phyloP scores from a whole-genome alignment of 2,329 filamentous ascomycete species.

The Eutypa lata region DNA sequence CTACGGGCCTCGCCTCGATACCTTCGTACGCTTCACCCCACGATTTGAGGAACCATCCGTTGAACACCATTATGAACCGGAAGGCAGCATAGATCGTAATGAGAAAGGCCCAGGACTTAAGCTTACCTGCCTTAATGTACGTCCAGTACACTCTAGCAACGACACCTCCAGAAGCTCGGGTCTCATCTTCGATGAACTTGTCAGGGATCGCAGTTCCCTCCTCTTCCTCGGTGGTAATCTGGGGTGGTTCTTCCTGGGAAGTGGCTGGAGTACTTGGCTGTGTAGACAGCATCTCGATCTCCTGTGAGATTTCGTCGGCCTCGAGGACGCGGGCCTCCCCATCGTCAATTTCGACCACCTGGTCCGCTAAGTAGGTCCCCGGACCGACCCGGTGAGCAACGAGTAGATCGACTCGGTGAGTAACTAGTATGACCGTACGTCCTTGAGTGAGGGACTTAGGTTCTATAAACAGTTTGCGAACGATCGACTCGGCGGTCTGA shows the following conservation, averaged over 20 bases:
- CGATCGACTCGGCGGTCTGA: slow-evolving; percentile 56
- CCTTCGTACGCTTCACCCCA: slow-evolving; percentile 76
- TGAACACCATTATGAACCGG: slow-evolving; percentile 61
- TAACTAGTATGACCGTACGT: slow-evolving; percentile 75
- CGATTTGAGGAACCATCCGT: slow-evolving; percentile 79
- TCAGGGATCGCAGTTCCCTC: slow-evolving; percentile 56
- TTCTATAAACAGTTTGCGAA: slow-evolving; percentile 60
- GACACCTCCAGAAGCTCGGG: slow-evolving; percentile 71
- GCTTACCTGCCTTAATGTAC: slow-evolving; percentile 77
- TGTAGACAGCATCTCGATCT: slow-evolving; percentile 30
- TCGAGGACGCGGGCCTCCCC: slow-evolving; percentile 53
- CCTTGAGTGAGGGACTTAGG: slow-evolving; percentile 57
- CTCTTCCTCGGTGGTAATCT: slow-evolving; percentile 32
- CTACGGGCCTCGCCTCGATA: slow-evolving; percentile 7
- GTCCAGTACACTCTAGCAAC: slow-evolving; percentile 75
- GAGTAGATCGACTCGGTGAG: slow-evolving; percentile 76
- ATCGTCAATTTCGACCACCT: slow-evolving; percentile 67
- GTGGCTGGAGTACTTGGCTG: slow-evolving; percentile 18
- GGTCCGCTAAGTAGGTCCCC: slow-evolving; percentile 67
- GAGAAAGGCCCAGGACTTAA: slow-evolving; percentile 69
- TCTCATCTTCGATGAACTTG: slow-evolving; percentile 78
- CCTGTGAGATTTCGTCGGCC: slow-evolving; percentile 40
- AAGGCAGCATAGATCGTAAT: slow-evolving; percentile 61
- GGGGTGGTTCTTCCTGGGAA: slow-evolving; percentile 28
- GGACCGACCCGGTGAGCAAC: slow-evolving; percentile 80